Evolutionary conservation across 106 monocot genomes (phyloP).

Genomic region (Platanthera guangdongensis): DNA sequence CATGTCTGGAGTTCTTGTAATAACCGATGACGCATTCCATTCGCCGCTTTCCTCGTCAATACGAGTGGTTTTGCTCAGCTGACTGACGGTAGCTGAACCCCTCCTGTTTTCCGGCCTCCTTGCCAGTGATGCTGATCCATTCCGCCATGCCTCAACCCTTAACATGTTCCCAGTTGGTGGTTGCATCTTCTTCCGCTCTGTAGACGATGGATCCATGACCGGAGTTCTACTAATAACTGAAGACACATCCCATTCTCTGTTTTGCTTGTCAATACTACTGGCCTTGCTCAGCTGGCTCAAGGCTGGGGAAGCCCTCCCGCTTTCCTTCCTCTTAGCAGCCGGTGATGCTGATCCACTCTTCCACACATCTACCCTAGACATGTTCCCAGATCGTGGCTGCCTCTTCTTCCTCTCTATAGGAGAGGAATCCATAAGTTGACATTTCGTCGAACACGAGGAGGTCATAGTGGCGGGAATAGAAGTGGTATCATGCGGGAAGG

Average conservation of each 20-base stretch:
- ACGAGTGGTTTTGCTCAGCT: constrained; percentile 29
- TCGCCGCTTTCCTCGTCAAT: constrained; percentile 13
- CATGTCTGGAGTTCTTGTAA: no score
- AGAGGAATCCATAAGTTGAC: not conserved
- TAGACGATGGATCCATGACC: no score
- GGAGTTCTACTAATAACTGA: no score
- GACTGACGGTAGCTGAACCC: constrained; percentile 20
- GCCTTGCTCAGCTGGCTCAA: no score
- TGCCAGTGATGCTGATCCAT: constrained; percentile 5
- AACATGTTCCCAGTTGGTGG: not conserved
- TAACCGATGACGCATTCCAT: no score
- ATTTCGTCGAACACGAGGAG: not conserved
- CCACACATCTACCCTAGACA: not conserved
- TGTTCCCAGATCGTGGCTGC: not conserved
- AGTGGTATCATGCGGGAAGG: constrained; percentile 7
- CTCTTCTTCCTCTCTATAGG: not conserved
- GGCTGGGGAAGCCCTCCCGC: no score
- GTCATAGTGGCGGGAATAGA: not conserved
- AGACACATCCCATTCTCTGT: no score
- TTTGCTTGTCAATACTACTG: no score
- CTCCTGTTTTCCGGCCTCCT: constrained; percentile 17
- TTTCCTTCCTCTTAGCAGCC: no score
- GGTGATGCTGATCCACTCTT: no score
- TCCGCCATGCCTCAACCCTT: no score
- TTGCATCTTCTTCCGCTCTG: no score